Evolutionary conservation across 768 basidiomycete species (phyloP).

Genomic region (Polyporus arcularius): DNA sequence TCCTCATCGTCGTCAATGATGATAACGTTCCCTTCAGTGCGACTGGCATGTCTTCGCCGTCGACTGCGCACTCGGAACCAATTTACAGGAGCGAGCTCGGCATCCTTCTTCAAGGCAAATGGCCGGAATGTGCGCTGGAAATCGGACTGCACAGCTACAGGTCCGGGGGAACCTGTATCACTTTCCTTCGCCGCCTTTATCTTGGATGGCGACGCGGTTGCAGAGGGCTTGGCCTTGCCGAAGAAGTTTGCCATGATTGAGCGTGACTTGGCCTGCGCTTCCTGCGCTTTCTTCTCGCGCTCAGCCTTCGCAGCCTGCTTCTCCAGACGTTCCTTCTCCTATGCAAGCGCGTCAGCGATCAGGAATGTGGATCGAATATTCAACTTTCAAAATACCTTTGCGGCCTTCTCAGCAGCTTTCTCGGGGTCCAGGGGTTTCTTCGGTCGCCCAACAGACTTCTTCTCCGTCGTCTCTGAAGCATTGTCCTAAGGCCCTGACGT

Average conservation of each 20-base stretch:
- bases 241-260: constrained; percentile 82
- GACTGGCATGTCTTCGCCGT: constrained; percentile 20
- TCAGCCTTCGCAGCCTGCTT: constrained; percentile 70
- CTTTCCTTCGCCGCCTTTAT: constrained; percentile 23
- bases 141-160: constrained; percentile 52
- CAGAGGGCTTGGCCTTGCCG: constrained; percentile 51
- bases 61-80: constrained; percentile 50
- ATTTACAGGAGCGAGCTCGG: constrained; percentile 70
- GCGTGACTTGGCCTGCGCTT: constrained; percentile 70
- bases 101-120: constrained; percentile 77
- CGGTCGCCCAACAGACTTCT: constrained; percentile 38
- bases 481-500: constrained; percentile 34
- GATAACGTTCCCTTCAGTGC: constrained; percentile 50
- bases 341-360: background rate
- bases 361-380: background rate
- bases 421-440: constrained; percentile 60
- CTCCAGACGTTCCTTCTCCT: constrained; percentile 73
- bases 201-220: constrained; percentile 27
- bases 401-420: constrained; percentile 56
- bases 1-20: constrained; percentile 53
- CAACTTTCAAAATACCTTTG: constrained; percentile 45
- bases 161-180: constrained; percentile 23
- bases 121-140: constrained; percentile 79
- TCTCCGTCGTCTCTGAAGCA: constrained; percentile 7
- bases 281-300: constrained; percentile 70